Conservation (phyloP, 2,329 filamentous ascomycete species). For the Xylariales sp. region DNA sequence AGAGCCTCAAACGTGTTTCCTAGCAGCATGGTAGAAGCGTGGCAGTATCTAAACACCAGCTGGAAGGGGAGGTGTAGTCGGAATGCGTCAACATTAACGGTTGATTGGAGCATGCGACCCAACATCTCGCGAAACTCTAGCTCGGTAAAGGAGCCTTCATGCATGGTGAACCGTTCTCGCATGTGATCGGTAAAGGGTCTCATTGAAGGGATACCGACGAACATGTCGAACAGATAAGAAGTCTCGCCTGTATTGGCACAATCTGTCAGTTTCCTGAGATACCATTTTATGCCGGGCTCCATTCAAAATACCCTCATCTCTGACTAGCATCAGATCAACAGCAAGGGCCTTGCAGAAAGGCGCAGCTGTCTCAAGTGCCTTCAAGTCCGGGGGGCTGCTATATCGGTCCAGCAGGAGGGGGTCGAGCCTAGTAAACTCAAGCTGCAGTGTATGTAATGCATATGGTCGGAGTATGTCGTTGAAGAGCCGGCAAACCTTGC, state of each 20-base stretch:
- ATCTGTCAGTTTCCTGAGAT: slow-evolving; percentile 2
- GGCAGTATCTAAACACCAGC: slow-evolving; percentile 39
- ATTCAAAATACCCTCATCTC: slow-evolving; percentile 48
- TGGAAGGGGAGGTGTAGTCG: slow-evolving; percentile 49
- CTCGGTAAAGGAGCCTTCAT: slow-evolving; percentile 43
- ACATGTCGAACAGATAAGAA: slow-evolving; percentile 40
- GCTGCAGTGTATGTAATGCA: slow-evolving; percentile 40
- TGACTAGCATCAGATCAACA: slow-evolving; percentile 48
- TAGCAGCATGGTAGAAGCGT: slow-evolving; percentile 45
- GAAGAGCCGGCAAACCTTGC: slow-evolving; percentile 46
- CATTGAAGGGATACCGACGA: slow-evolving; percentile 42
- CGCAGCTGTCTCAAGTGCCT: slow-evolving; percentile 40
- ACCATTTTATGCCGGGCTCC: no score
- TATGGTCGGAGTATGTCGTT: slow-evolving; percentile 40
- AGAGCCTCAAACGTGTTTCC: slow-evolving; percentile 48
- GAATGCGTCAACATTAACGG: slow-evolving; percentile 39
- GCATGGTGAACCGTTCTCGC: slow-evolving; percentile 43
- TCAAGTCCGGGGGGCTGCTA: slow-evolving; percentile 27
- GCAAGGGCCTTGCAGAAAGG: slow-evolving; percentile 44
- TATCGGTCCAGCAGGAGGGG: slow-evolving; percentile 20
- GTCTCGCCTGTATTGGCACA: slow-evolving; percentile 37
- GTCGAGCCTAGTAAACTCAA: slow-evolving; percentile 46
- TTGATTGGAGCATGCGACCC: slow-evolving; percentile 37
- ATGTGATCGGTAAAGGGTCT: slow-evolving; percentile 37
- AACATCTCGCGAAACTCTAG: slow-evolving; percentile 38